Base-by-base conservation (phyloP, 129 eudicot species). In the Chrysanthemum seticuspe region DNA sequence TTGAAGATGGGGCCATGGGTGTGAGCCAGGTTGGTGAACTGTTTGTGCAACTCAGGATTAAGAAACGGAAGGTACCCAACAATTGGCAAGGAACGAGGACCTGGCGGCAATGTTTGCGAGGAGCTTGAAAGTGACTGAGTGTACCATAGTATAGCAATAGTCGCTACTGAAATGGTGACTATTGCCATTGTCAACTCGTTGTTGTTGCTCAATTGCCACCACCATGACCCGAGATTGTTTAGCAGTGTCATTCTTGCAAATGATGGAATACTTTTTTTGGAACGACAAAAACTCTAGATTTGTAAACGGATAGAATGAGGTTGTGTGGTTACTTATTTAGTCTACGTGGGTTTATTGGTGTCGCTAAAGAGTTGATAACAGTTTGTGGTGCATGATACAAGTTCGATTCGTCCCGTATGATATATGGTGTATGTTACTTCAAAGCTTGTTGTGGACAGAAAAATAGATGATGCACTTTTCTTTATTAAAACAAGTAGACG, bases 331-430 rank as follows among this genome's bases (percentile, higher is more conserved):
- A 23, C 25, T 23, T 21, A n/a, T 60, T 72, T 1, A n/a, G 80
- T 76, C 74, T 56, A 76, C 80, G 80, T 76, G 80, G 80, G 23
- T 67, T 15, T 60, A 71, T 60, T 15, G 13, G 36, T 47, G 74
- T 75, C 74, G 29, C 74, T 75, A 57, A 75, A 67, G 74, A 67
- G 16, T 65, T 67, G 68, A 61, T 62, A 52, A 40, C 8, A 27
- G 59, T 67, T 23, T 52, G 76, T 67, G 70, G 76, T 29, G 73
- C 51, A 29, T n/a, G 68, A 67, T 10, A 56, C 9, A 67, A 40
- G 67, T 57, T 76, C 55, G 7, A 66, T 16, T 62, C 55, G 53
- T 55, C 14, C 21, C 50, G 66, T 65, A 55, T 56, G 25, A 54
- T 48, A 56, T 21, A 34, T 75, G 61, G 5, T 23, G 12, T 5